Evolutionary conservation across 2,329 filamentous ascomycete species (phyloP), one percentile per base, ranked within the genome.

Genomic region (Fusarium sp.): DNA sequence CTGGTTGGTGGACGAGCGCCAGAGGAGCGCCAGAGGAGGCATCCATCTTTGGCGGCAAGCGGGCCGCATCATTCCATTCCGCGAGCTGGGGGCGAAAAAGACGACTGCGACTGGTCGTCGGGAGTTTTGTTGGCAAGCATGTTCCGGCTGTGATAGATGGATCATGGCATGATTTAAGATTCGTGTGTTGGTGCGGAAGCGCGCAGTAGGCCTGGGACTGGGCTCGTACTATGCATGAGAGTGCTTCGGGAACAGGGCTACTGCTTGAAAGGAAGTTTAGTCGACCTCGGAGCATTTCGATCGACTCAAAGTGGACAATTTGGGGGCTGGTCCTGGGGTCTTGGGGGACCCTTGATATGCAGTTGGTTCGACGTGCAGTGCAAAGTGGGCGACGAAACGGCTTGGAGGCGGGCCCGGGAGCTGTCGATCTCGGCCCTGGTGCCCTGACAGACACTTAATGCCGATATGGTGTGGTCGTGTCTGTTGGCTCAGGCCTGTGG

Each of bases 301-400:
- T 38, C 38, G 47, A 72, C 50, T 66, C 43, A 27, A 63, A 63
- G 27, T 40, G 40, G 52, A 59, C 32, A 37, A 27, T 32, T 45
- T 56, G 35, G 59, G 38, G 50, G 33, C 50, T 66, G 64, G 57
- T 65, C 63, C 45, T 65, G 33, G 35, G 27, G 33, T 37, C 54
- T 38, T 54, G 47, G 57, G 33, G 37, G 72, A 75, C 69, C 72
- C 66, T 75, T 63, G 61, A 69, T 76, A 79, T 79, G 77, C 77
- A 68, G 77, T 79, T 79, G 77, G 76, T 76, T 66, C 72, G 65
- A 63, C 63, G 56, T 68, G 66, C 66, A 67, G 65, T 62, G 68
- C 59, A 62, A 56, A 47, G 65, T 72, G 69, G 67, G 62, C 58
- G 58, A 25, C 63, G 65, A 72, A 71, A 74, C 71, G 58, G 66